Evolutionary conservation across 192 early-diverging fungal species (phyloP), one percentile per base, ranked within the genome.

Genomic region (Irineochytrium annulatum): DNA sequence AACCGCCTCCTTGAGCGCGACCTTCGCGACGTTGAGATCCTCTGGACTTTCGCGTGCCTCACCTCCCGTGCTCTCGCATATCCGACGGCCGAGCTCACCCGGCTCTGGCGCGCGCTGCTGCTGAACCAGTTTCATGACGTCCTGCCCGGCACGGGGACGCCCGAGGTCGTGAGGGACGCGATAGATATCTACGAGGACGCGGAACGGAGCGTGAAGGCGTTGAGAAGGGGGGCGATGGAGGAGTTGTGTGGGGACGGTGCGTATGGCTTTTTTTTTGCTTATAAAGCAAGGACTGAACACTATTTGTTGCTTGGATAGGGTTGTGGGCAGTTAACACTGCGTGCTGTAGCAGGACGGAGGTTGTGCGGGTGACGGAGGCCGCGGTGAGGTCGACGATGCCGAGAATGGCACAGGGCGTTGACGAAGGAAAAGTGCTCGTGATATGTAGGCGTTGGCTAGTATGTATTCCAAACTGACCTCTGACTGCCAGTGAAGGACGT

Each of bases 71-170:
- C 16, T 0, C 55, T 55, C 53, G 29, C 19, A 26, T 91, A 97
- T 58, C 92, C 92, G 3, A 83, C 87, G 31, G 68, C 62, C 0
- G 84, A 89, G 48, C 56, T 99, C 1, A 87, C 89, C 34, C 70
- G 83, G 0, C 65, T 94, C 41, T 99, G 97, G 97, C 91, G 95
- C 67, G 69, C 86, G 44, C 64, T 94, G 16, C 83, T 92, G 19
- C 77, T 99, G 74, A 94, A 91, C 65, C 96, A 99, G 82, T 99
- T 99, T 67, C 97, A 99, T 63, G 95, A 97, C 72, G 90, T 97
- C 2, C 76, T 99, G 39, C 93, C 97, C 0, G 97, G 97, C 0
- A 89, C 90, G 1, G 77, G 85, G 11, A 97, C 97, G 61, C 89
- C 83, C 31, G 72, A 91, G 69, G 97, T 95, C 26, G 95, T 94